Evolutionary conservation across 176 grass and related monocot species (phyloP), one percentile per base, ranked within the genome.

Genomic region (Eremochloa ophiuroides): DNA sequence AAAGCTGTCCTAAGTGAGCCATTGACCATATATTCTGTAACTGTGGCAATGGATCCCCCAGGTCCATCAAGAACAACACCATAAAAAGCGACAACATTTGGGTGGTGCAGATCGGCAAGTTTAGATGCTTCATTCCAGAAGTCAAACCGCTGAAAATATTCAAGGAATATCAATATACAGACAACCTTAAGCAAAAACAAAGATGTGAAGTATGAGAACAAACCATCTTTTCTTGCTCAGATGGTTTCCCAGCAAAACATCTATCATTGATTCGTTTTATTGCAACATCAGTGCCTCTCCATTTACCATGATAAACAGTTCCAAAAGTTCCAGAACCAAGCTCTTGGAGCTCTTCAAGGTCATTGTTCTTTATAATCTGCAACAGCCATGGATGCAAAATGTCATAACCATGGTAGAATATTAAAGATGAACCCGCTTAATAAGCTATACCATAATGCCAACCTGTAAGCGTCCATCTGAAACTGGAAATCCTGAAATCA

Each of bases 71-170:
- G 83, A 82, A 93, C 97, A 85, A 99, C 88, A 26, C 97, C 97
- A 26, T 99, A 99, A 82, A 99, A 96, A 16, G 97, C 91, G 17
- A 99, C 97, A 43, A 99, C 93, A 63, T 99, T 99, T 27, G 97
- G 97, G 48, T 99, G 97, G 68, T 99, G 97, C 33, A 99, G 77
- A 69, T 93, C 87, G 5, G 93, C 91, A 79, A 99, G 89, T 62
- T 96, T 99, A 78, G 84, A 91, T 77, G 97, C 97, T 75, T 99
- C 97, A 60, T 96, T 99, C 97, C 97, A 99, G 80, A 99, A 99
- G 82, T 99, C 97, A 80, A 79, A 73, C 62, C 87, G 94, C 97
- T 99, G 88, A 75, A 50, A 53, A 72, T 28, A 82, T 51, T 65
- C 29, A 88, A 63, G 25, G 50, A 2, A 26, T 25, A 73, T 81